These are phyloP conservation scores for Rhodotorula graminis DNA, from an alignment of 768 basidiomycete genomes.

Conservation along the genomic window DNA sequence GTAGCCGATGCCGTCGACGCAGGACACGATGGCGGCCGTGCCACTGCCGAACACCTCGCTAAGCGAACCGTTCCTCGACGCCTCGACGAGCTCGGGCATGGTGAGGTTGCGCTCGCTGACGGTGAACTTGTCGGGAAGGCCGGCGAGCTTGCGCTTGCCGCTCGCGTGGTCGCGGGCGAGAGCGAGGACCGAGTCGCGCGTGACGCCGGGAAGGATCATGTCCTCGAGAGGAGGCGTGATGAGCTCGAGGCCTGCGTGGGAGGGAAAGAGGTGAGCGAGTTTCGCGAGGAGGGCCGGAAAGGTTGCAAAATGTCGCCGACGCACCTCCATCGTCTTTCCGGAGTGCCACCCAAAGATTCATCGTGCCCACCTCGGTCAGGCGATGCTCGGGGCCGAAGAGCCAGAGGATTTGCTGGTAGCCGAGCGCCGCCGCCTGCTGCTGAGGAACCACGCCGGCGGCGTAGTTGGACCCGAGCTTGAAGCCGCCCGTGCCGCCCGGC, in stretches of 20 bases:
- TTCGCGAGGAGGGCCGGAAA: conserved; percentile 46
- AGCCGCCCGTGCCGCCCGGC: conserved; percentile 63
- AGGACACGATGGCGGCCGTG: conserved; percentile 67
- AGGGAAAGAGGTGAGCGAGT: background rate
- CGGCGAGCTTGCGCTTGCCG: conserved; percentile 47
- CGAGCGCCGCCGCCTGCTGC: conserved; percentile 59
- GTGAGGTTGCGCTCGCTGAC: conserved; percentile 61
- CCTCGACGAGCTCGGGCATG: conserved; percentile 54
- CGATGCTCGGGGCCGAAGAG: conserved; percentile 58
- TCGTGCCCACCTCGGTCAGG: conserved; percentile 59
- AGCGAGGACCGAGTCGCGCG: conserved; percentile 73
- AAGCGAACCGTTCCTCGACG: conserved; percentile 59
- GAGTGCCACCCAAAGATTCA: conserved; percentile 64
- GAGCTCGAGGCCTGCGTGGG: conserved; percentile 63
- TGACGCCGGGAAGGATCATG: conserved; percentile 83
- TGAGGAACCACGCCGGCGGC: conserved; percentile 58
- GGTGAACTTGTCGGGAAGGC: conserved; percentile 52
- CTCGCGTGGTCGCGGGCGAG: conserved; percentile 63
- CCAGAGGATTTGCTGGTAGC: conserved; percentile 74
- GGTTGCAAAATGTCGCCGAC: conserved; percentile 50
- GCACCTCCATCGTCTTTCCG: background rate
- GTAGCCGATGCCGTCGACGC: conserved; percentile 69
- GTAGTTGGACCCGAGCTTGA: conserved; percentile 58
- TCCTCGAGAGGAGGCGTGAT: conserved; percentile 86
- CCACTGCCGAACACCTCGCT: conserved; percentile 81